These are phyloP conservation scores for Arthrocladium fulminans DNA, from an alignment of 2,329 filamentous ascomycete genomes.

Conservation along the genomic window DNA sequence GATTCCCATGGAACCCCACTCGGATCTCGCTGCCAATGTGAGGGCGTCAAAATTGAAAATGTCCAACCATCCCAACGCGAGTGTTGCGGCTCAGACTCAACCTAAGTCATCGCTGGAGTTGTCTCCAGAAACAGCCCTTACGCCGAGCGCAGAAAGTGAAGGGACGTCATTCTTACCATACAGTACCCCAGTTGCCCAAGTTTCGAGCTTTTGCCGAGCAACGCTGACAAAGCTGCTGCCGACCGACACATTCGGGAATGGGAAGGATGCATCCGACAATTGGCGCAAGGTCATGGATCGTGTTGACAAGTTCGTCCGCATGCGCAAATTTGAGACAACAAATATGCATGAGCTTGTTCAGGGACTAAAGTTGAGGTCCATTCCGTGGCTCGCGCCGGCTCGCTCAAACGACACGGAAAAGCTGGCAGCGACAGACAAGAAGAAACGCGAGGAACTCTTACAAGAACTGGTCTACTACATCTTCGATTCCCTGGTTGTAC, in stretches of 20 bases:
- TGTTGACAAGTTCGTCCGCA: slow-evolving; percentile 66
- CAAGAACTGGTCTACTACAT: slow-evolving; percentile 83
- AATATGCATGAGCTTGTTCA: slow-evolving; percentile 71
- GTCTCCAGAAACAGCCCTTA: not conserved
- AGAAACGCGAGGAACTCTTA: slow-evolving; percentile 70
- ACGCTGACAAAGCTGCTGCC: slow-evolving; percentile 66
- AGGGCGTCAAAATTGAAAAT: not conserved
- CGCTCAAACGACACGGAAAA: slow-evolving; percentile 40
- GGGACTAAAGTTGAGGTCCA: slow-evolving; percentile 60
- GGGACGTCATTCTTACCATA: slow-evolving; percentile 14
- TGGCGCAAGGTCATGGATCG: slow-evolving; percentile 52
- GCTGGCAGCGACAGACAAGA: slow-evolving; percentile 59
- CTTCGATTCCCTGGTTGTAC: slow-evolving; percentile 85
- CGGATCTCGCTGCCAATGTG: not conserved
- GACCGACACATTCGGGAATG: slow-evolving; percentile 61
- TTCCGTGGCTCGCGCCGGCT: slow-evolving; percentile 64
- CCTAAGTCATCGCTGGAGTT: not conserved
- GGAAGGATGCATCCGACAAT: slow-evolving; percentile 50
- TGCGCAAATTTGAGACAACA: slow-evolving; percentile 73
- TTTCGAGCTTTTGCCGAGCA: slow-evolving; percentile 81
- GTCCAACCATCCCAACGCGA: not conserved
- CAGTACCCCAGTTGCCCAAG: slow-evolving; percentile 57
- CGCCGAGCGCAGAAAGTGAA: not conserved
- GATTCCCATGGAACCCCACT: slow-evolving; percentile 9
- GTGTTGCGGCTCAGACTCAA: not conserved